Conservation (phyloP, 176 grass and related monocot species). For the Aegilops sharonensis region DNA sequence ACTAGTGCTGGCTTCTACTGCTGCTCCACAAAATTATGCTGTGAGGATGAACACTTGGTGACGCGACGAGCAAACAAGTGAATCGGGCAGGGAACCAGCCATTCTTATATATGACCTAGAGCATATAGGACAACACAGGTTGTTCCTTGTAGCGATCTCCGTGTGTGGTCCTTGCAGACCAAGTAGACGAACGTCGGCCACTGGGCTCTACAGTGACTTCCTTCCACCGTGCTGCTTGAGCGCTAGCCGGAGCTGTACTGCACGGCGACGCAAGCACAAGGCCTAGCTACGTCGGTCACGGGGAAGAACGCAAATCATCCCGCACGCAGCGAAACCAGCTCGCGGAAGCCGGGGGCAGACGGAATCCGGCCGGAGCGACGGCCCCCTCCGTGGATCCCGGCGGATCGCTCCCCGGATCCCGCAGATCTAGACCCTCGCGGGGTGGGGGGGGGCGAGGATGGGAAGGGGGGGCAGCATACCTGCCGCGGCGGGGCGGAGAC, state of each 20-base stretch:
- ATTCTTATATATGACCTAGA: neutral
- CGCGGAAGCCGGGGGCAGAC: neutral
- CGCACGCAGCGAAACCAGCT: neutral
- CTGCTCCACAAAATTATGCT: neutral
- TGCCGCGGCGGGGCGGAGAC: conserved; percentile 29
- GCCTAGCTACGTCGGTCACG: neutral
- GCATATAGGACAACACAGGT: neutral
- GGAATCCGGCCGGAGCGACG: neutral
- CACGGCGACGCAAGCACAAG: neutral
- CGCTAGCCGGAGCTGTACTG: neutral
- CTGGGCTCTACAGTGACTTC: neutral
- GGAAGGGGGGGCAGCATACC: conserved; percentile 3
- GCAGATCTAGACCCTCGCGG: conserved; percentile 30
- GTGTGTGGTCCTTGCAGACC: neutral
- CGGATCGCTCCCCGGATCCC: conserved; percentile 13
- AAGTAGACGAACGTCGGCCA: neutral
- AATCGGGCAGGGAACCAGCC: too few relatives aligned
- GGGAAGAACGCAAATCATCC: neutral
- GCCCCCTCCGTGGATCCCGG: neutral
- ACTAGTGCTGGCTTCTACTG: neutral
- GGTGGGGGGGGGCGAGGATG: neutral
- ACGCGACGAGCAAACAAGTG: too few relatives aligned
- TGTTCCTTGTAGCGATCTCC: neutral
- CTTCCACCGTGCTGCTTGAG: neutral
- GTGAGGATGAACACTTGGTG: neutral